These are phyloP conservation scores for Phytophthora brassicae DNA, from an alignment of 352 stramenopile genomes.

Conservation along the genomic window DNA sequence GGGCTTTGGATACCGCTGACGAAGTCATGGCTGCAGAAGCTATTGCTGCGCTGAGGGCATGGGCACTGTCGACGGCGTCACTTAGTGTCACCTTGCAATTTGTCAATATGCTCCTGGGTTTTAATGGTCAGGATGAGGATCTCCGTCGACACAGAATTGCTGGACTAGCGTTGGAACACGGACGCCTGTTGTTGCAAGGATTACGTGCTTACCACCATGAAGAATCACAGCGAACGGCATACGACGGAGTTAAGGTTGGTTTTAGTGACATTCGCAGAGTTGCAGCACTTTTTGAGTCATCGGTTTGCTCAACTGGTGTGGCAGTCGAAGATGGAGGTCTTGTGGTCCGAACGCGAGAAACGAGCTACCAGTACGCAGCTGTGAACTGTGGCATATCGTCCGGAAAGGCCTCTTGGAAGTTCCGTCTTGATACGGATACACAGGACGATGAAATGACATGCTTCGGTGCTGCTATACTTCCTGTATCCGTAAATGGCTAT, in stretches of 20 bases:
- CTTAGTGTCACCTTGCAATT: constrained; percentile 72
- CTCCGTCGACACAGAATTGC: constrained; percentile 16
- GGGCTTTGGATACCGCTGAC: constrained; percentile 43
- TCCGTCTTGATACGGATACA: constrained; percentile 87
- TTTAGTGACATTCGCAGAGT: constrained; percentile 69
- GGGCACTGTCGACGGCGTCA: constrained; percentile 81
- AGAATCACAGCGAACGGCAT: constrained; percentile 34
- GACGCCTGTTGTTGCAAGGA: constrained; percentile 37
- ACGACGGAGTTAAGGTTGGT: constrained; percentile 44
- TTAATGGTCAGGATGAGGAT: constrained; percentile 10
- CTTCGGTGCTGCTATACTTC: constrained; percentile 89
- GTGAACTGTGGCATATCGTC: constrained; percentile 77
- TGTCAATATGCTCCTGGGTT: constrained; percentile 60
- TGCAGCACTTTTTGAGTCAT: constrained; percentile 76
- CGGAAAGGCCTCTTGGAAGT: constrained; percentile 86
- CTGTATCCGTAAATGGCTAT: constrained; percentile 87
- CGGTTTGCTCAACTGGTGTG: constrained; percentile 75
- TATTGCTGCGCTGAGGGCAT: constrained; percentile 59
- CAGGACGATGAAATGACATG: constrained; percentile 92
- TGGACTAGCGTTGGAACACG: constrained; percentile 53
- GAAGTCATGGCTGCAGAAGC: constrained; percentile 66
- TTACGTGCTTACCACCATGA: constrained; percentile 54
- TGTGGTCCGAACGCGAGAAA: constrained; percentile 80
- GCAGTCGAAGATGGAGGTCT: constrained; percentile 75
- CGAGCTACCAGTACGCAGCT: constrained; percentile 87